Percentiles rank a stretch among this genome's conserved stretches.
Evolutionary conservation across 495 filamentous ascomycete genomes (phyloP).

Genomic region (Penicillium paradoxum): DNA sequence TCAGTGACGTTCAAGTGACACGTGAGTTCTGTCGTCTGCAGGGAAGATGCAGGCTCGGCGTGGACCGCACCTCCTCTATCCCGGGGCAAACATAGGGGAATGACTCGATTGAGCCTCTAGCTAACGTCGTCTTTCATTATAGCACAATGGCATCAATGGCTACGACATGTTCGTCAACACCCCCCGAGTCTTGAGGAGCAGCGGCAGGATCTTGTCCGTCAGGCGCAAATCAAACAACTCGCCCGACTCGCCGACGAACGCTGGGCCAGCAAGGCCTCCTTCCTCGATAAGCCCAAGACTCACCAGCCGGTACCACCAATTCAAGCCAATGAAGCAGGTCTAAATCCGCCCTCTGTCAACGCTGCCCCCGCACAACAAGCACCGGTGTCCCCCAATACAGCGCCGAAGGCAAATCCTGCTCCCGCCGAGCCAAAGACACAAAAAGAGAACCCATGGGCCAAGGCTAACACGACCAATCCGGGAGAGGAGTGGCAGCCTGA

Average conservation of each 20-base stretch:
- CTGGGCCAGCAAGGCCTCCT: slow-evolving; percentile 73
- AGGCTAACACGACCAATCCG: slow-evolving; percentile 39
- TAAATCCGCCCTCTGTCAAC: slow-evolving; percentile 16
- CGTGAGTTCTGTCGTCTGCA: slow-evolving; percentile 33
- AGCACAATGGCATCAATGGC: slow-evolving; percentile 96
- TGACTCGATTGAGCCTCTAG: background rate
- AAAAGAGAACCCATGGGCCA: slow-evolving; percentile 59
- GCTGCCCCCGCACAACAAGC: slow-evolving; percentile 11
- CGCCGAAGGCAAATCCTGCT: slow-evolving; percentile 6
- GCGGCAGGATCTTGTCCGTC: slow-evolving; percentile 59
- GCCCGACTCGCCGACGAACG: slow-evolving; percentile 76
- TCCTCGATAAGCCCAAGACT: slow-evolving; percentile 52
- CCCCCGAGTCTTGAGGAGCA: slow-evolving; percentile 77
- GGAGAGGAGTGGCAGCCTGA: slow-evolving; percentile 75
- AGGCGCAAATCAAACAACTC: slow-evolving; percentile 63
- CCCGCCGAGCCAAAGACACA: slow-evolving; percentile 16
- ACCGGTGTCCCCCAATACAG: background rate
- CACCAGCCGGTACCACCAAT: slow-evolving; percentile 40
- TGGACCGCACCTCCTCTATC: background rate
- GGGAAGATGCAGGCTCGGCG: background rate
- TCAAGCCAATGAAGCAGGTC: slow-evolving; percentile 28
- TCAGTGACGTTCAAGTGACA: slow-evolving; percentile 60
- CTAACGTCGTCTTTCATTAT: slow-evolving; percentile 22
- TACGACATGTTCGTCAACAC: slow-evolving; percentile 69
- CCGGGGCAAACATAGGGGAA: background rate